Base-by-base conservation (phyloP, 2,329 filamentous ascomycete genomes). In the Hypoxylon sp. region DNA sequence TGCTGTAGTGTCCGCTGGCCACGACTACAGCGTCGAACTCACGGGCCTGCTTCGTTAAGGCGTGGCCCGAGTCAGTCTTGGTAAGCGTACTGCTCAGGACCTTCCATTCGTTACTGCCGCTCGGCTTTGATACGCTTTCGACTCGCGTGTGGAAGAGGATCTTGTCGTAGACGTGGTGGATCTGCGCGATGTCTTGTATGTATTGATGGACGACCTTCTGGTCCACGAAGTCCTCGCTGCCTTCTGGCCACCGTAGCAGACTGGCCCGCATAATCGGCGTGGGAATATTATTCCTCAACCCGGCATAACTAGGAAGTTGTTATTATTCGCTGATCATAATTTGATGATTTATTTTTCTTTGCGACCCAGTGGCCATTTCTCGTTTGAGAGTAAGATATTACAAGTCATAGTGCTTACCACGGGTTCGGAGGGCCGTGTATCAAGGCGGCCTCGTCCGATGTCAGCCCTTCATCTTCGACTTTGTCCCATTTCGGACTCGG, bases 231-330 rank as follows among this genome's bases (percentile, higher is more conserved):
- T 85, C 82, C 2, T 80, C 79, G 0, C 85, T 89, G 0, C 81
- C 83, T 4, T 79, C 71, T 0, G 86, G 84, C 82, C 88, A 91
- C 0, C 67, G 60, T 3, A 74, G 69, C 1, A 82, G 70, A 7
- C 71, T 74, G 54, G 74, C 79, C 37, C 73, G 70, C 72, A 82
- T 76, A 2, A 81, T 66, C 18, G 71, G 78, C n/a, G 88, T 86
- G 0, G 90, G 88, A 3, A 93, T 88, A 66, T 94, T 95, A 29
- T 89, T 91, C 68, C 88, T 88, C 6, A 93, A 75, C 2, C 81
- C 80, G 4, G 72, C 73, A 55, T 82, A 74, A 81, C 60, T 63
- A 2, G n/a, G 6, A 42, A 15, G 18, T 21, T 18, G 40, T 62
- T 7, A 62, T 35, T 31, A n/a, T 3, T 26, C 31, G n/a, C 31